These are phyloP conservation scores for Aspergillus fumigatus DNA, from an alignment of 2,329 filamentous ascomycete genomes.

Conservation along the genomic window DNA sequence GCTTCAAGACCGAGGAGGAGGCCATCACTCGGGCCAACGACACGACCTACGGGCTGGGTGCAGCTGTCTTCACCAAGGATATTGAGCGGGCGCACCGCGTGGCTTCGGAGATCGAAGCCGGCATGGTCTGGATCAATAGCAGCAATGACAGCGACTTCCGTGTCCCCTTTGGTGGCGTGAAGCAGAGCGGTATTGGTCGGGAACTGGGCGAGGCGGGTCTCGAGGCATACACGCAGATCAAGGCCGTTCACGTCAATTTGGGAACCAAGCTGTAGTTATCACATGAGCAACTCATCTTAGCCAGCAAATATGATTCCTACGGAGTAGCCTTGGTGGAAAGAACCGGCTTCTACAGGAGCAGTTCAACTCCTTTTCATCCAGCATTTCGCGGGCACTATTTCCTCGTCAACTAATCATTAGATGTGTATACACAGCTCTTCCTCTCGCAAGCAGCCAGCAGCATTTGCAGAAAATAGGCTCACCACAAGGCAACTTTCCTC, in stretches of 20 bases:
- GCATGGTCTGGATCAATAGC: conserved; percentile 68
- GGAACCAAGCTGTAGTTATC: conserved; percentile 33
- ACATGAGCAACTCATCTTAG: background rate
- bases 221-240: conserved; percentile 58
- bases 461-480: background rate
- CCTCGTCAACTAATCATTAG: background rate
- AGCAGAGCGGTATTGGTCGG: conserved; percentile 59
- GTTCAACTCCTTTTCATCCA: background rate
- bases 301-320: background rate
- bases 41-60: conserved; percentile 37
- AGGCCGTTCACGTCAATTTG: conserved; percentile 48
- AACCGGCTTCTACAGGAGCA: background rate
- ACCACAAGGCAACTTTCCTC: background rate
- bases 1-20: conserved; percentile 58
- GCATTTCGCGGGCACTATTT: no score
- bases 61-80: conserved; percentile 46
- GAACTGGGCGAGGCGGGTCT: conserved; percentile 59
- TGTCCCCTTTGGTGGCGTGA: conserved; percentile 59
- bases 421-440: background rate
- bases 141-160: conserved; percentile 46
- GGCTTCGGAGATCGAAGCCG: conserved; percentile 55
- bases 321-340: no score
- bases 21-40: conserved; percentile 56
- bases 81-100: conserved; percentile 58
- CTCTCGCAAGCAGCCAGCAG: no score